Evolutionary conservation across 1,284 basidiomycete species (phyloP).

Genomic region (Golubevia sp.): DNA sequence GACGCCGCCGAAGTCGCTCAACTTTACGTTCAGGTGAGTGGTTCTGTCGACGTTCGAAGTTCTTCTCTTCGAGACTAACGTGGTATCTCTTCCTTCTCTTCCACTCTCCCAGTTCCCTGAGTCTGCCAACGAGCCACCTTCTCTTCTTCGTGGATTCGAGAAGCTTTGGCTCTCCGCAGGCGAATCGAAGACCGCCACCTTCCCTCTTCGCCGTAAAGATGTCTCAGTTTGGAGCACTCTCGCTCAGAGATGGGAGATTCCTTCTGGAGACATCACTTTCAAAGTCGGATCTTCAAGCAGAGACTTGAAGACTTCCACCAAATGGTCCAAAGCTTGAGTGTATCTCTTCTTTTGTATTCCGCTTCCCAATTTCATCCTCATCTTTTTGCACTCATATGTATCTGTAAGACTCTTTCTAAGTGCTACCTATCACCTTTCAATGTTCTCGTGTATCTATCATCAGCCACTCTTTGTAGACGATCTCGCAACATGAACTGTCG

Average conservation of each 20-base stretch:
- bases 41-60: no score
- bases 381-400: no score
- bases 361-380: no score
- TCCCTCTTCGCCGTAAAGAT: conserved; percentile 26
- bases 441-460: no score
- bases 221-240: conserved; percentile 19
- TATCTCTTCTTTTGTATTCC: no score
- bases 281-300: conserved; percentile 9
- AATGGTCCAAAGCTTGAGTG: no score
- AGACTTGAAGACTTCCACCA: not conserved
- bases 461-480: no score
- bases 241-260: conserved; percentile 25
- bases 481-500: no score
- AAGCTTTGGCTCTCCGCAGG: conserved; percentile 21
- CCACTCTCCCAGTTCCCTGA: not conserved
- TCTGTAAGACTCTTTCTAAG: no score
- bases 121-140: conserved; percentile 14
- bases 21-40: not conserved
- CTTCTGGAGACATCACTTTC: conserved; percentile 16
- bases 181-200: conserved; percentile 23
- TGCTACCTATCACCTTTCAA: no score
- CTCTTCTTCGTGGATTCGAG: conserved; percentile 30
- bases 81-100: no score
- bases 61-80: no score
- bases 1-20: not conserved